Evolutionary conservation across 164 flowering plant species (phyloP).

Genomic region (Houttuynia cordata): DNA sequence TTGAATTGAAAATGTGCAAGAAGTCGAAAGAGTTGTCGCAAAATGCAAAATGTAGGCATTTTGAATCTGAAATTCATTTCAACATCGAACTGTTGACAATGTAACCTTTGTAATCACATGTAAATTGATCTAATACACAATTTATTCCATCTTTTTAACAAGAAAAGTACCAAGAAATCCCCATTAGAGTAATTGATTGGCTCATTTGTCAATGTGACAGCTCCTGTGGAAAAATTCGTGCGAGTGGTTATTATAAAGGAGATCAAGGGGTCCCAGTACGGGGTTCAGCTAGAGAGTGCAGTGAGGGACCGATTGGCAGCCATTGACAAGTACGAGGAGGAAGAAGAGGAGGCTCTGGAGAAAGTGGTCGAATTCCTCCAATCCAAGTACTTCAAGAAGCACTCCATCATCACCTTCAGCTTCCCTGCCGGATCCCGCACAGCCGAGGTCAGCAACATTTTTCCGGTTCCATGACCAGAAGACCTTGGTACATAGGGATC

Average conservation of each 20-base stretch:
- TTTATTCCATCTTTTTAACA: too few species aligned
- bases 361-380: constrained; percentile 63
- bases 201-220: constrained; percentile 29
- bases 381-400: constrained; percentile 59
- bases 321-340: constrained; percentile 78
- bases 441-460: constrained; percentile 40
- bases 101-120: too few species aligned
- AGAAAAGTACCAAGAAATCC: too few species aligned
- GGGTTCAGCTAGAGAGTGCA: constrained; percentile 71
- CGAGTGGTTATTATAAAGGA: constrained; percentile 89
- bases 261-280: constrained; percentile 89
- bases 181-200: too few species aligned
- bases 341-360: constrained; percentile 74
- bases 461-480: too few species aligned
- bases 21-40: too few species aligned
- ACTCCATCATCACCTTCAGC: constrained; percentile 44
- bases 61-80: too few species aligned
- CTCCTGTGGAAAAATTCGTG: constrained; percentile 59
- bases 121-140: too few species aligned
- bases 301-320: constrained; percentile 82
- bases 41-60: too few species aligned
- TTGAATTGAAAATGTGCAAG: too few species aligned
- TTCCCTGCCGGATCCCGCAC: constrained; percentile 40
- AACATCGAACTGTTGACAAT: too few species aligned
- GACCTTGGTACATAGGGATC: too few species aligned